Conservation (phyloP, 164 flowering plant species). For the Pachysandra terminalis region DNA sequence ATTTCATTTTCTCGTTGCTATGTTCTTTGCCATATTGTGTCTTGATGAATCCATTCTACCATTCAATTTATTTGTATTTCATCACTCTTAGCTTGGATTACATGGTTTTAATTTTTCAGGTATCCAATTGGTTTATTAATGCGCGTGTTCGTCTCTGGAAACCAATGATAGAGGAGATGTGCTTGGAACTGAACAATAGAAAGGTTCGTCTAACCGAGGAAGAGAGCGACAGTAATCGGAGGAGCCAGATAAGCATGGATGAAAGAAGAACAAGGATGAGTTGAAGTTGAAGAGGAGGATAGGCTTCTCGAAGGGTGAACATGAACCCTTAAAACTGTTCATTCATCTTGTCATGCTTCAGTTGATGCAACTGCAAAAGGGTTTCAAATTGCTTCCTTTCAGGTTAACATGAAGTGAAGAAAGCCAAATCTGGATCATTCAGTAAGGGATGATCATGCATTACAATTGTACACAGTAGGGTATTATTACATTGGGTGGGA, state of each 20-base stretch:
- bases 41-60: neutral
- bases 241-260: constrained; percentile 11
- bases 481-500: too few relatives aligned
- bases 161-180: constrained; percentile 87
- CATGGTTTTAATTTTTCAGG: constrained; percentile 36
- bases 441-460: too few relatives aligned
- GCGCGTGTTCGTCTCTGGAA: constrained; percentile 89
- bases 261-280: constrained; percentile 9
- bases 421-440: too few relatives aligned
- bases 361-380: too few relatives aligned
- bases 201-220: constrained; percentile 22
- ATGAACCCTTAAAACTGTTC: too few relatives aligned
- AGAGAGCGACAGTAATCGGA: constrained; percentile 9
- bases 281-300: neutral
- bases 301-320: too few relatives aligned
- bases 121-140: constrained; percentile 84
- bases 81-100: neutral
- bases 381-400: too few relatives aligned
- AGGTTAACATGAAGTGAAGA: too few relatives aligned
- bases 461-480: too few relatives aligned
- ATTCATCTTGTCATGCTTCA: too few relatives aligned
- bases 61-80: neutral
- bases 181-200: constrained; percentile 42
- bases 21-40: neutral
- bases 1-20: too few relatives aligned